Evolutionary conservation across 2,329 filamentous ascomycete species (phyloP).

Genomic region (Aspergillus sojae): DNA sequence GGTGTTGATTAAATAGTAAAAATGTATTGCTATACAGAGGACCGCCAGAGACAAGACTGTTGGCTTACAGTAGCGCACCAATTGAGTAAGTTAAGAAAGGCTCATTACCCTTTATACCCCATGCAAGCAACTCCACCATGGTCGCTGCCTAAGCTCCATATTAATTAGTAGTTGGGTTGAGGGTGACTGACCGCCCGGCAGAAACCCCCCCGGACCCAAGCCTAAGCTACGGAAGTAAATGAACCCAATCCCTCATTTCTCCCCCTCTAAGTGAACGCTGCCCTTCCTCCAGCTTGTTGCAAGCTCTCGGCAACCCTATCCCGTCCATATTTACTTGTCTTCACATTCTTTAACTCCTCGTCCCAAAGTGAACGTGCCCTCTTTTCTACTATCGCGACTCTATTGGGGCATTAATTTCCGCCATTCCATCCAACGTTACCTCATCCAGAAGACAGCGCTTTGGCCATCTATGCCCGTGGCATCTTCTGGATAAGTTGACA

Average conservation of each 20-base stretch:
- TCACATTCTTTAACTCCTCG: not conserved
- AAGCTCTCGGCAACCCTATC: constrained; percentile 7
- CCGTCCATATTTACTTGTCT: constrained; percentile 3
- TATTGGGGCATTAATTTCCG: not conserved
- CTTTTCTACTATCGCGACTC: not conserved
- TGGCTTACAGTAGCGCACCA: not conserved
- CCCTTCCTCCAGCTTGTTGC: constrained; percentile 8
- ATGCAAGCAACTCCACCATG: not conserved
- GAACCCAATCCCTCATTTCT: constrained; percentile 6
- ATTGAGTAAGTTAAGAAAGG: not conserved
- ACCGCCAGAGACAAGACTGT: not conserved
- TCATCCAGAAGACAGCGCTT: constrained; percentile 23
- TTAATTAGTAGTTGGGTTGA: not conserved
- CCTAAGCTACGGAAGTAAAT: not conserved
- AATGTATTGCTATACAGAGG: not conserved
- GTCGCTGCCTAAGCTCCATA: not conserved
- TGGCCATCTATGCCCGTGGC: constrained; percentile 32
- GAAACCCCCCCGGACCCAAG: constrained; percentile 3
- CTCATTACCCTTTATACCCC: not conserved
- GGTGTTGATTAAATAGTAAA: not conserved
- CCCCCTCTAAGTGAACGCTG: not conserved
- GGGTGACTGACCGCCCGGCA: constrained; percentile 22
- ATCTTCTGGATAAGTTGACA: constrained; percentile 27
- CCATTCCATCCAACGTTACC: constrained; percentile 4
- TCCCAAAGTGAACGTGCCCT: not conserved